phyloP scores from a whole-genome alignment of 345 rosid species.

The Ceriops tagal region DNA sequence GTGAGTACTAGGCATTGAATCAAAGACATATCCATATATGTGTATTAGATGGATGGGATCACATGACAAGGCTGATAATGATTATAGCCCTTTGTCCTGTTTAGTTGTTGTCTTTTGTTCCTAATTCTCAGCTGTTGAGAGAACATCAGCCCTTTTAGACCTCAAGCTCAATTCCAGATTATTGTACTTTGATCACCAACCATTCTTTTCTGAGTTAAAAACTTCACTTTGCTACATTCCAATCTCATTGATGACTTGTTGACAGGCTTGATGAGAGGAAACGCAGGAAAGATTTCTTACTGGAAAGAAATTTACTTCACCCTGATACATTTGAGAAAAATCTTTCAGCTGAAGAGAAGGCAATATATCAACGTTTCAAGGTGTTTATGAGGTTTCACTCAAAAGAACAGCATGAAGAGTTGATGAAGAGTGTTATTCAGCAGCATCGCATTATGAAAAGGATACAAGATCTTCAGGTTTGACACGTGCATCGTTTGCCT shows the following conservation, averaged over 20 bases:
- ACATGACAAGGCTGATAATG: too few relatives aligned
- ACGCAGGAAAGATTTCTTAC: conserved; percentile 80
- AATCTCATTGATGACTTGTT: conserved; percentile 18
- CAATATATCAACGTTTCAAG: conserved; percentile 60
- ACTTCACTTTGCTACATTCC: neutral
- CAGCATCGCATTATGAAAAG: conserved; percentile 66
- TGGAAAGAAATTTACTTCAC: conserved; percentile 79
- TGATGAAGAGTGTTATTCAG: conserved; percentile 60
- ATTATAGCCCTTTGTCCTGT: too few relatives aligned
- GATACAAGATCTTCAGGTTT: conserved; percentile 88
- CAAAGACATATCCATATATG: too few relatives aligned
- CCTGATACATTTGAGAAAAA: conserved; percentile 65
- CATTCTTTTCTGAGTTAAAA: too few relatives aligned
- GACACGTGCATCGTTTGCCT: conserved; percentile 11
- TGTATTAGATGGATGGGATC: too few relatives aligned
- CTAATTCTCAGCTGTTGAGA: too few relatives aligned
- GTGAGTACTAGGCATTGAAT: too few relatives aligned
- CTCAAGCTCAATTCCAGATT: too few relatives aligned
- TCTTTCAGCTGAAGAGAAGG: conserved; percentile 67
- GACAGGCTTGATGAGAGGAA: conserved; percentile 95
- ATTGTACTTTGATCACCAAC: too few relatives aligned
- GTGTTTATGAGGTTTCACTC: conserved; percentile 82
- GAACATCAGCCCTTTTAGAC: too few relatives aligned
- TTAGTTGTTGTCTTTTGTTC: too few relatives aligned
- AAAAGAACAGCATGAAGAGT: conserved; percentile 78